A percentile compares a stretch with the other conserved stretches of the same genome.
Conservation (phyloP, 768 basidiomycete genomes). For the Lactifluus subvellereus region DNA sequence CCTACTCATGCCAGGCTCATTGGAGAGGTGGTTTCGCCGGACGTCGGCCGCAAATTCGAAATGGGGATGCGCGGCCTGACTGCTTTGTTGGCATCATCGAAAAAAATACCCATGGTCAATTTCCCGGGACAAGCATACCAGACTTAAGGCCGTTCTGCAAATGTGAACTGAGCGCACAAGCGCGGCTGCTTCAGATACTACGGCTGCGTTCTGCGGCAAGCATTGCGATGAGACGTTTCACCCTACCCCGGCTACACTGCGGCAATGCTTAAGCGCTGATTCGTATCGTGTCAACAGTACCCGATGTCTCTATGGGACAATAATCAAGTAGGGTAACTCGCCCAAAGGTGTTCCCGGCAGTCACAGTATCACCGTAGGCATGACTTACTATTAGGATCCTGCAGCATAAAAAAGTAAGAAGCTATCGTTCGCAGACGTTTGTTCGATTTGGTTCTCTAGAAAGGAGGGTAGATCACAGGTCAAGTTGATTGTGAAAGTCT, state of each 20-base stretch:
- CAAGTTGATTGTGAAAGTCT: background rate
- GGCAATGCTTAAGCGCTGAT: constrained; percentile 47
- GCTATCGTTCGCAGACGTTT: background rate
- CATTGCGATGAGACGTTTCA: constrained; percentile 47
- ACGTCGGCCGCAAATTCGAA: background rate
- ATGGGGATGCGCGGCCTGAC: background rate
- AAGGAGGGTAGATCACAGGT: background rate
- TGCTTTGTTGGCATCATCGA: constrained; percentile 38
- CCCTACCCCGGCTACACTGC: constrained; percentile 50
- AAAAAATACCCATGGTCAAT: constrained; percentile 43
- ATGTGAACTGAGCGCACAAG: constrained; percentile 60
- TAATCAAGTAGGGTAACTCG: too few species aligned
- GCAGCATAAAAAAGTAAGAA: background rate
- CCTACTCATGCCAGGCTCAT: background rate
- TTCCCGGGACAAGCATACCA: constrained; percentile 57
- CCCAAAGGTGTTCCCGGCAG: background rate
- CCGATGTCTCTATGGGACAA: too few species aligned
- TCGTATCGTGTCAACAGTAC: constrained; percentile 29
- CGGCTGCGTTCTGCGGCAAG: background rate
- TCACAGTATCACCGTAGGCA: background rate
- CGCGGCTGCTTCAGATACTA: constrained; percentile 36
- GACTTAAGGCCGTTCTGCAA: constrained; percentile 51
- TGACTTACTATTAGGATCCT: background rate
- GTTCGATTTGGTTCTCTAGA: background rate
- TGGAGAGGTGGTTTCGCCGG: background rate